Evolutionary conservation across 768 basidiomycete species (phyloP).

Genomic region (Tulasnella calospora): DNA sequence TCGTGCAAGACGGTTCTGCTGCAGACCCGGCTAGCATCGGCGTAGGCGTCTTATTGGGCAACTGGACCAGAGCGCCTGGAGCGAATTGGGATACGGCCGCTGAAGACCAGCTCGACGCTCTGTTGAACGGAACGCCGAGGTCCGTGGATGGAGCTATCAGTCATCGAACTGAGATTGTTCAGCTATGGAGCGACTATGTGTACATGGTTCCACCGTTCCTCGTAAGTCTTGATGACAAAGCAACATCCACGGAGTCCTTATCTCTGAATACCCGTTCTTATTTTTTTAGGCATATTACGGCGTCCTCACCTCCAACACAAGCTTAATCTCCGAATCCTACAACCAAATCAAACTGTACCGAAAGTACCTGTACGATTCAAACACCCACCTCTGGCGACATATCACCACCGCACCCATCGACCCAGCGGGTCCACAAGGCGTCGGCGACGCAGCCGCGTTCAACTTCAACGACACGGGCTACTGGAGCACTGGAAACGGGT

Average conservation of each 20-base stretch:
- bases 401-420: slow-evolving; percentile 29
- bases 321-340: slow-evolving; percentile 30
- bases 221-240: slow-evolving; percentile 32
- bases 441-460: too few species aligned
- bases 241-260: neutral
- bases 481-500: slow-evolving; percentile 35
- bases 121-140: slow-evolving; percentile 31
- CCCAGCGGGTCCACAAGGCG: neutral
- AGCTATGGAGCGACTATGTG: slow-evolving; percentile 30
- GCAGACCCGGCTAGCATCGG: slow-evolving; percentile 32
- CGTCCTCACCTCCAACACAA: slow-evolving; percentile 25
- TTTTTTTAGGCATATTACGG: slow-evolving; percentile 35
- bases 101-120: slow-evolving; percentile 31
- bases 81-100: slow-evolving; percentile 29
- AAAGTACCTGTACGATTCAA: slow-evolving; percentile 25
- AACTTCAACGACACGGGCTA: slow-evolving; percentile 31
- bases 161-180: slow-evolving; percentile 33
- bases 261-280: neutral
- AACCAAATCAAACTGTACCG: slow-evolving; percentile 35
- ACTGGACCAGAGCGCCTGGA: slow-evolving; percentile 25
- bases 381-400: slow-evolving; percentile 33
- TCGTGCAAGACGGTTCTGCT: slow-evolving; percentile 31
- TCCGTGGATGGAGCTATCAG: slow-evolving; percentile 34
- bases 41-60: slow-evolving; percentile 27
- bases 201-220: slow-evolving; percentile 33